These are phyloP conservation scores for Euphorbia celastroides DNA, from an alignment of 441 rosid species.

Conservation along the genomic window DNA sequence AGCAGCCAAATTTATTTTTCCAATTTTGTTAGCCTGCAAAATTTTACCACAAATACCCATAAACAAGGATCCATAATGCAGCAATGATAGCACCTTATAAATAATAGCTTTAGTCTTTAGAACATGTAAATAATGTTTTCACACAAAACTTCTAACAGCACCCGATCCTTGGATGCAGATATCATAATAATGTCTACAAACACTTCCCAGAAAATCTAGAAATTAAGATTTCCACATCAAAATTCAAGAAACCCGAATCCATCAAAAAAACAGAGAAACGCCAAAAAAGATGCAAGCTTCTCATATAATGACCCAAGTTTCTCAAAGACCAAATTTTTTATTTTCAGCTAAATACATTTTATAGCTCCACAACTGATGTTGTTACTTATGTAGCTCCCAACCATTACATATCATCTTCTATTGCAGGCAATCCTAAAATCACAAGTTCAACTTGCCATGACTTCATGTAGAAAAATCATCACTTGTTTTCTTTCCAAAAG, in stretches of 20 bases:
- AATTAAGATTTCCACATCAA: not conserved
- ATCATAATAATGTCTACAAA: not conserved
- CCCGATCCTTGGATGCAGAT: not conserved
- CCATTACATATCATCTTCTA: not conserved
- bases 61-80: not conserved
- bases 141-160: not conserved
- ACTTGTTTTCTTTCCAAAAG: not conserved
- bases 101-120: not conserved
- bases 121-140: not conserved
- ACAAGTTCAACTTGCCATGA: not conserved
- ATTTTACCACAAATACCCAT: conserved; percentile 3
- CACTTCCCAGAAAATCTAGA: not conserved
- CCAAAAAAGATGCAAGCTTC: not conserved
- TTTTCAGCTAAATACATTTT: not conserved
- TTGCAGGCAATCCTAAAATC: not conserved
- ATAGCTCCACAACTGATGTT: not conserved
- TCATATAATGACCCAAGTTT: not conserved
- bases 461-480: not conserved
- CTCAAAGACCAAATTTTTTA: not conserved
- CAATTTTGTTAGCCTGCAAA: conserved; percentile 94
- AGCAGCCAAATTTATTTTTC: conserved; percentile 98
- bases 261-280: not conserved
- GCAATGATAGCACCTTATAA: not conserved
- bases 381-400: not conserved
- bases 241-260: not conserved